These are phyloP conservation scores for Carallia pectinifolia DNA, from an alignment of 345 rosid genomes.

Conservation along the genomic window DNA sequence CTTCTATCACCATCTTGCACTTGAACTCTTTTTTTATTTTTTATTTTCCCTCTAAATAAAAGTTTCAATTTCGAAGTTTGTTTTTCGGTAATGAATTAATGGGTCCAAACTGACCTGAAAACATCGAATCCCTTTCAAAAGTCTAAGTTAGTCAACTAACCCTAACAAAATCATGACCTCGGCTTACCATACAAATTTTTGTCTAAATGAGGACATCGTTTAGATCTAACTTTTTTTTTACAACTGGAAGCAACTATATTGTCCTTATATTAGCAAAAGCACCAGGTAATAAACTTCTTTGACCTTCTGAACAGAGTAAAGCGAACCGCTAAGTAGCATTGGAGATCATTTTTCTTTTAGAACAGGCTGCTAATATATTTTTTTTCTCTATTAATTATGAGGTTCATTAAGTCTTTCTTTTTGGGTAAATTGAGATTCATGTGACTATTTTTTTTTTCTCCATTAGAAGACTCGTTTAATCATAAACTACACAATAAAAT, in stretches of 20 bases:
- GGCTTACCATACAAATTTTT: slow-evolving; percentile 30
- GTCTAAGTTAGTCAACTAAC: slow-evolving; percentile 35
- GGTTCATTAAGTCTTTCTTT: too few relatives aligned
- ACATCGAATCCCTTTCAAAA: neutral
- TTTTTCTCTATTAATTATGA: too few relatives aligned
- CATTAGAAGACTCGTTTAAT: too few relatives aligned
- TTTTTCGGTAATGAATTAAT: neutral
- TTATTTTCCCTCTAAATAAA: too few relatives aligned
- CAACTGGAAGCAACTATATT: slow-evolving; percentile 35
- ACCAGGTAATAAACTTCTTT: neutral
- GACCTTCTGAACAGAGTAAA: slow-evolving; percentile 4
- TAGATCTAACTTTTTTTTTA: slow-evolving; percentile 3
- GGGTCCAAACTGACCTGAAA: slow-evolving; percentile 20
- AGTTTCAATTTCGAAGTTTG: too few relatives aligned
- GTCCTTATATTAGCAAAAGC: neutral
- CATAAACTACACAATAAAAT: too few relatives aligned
- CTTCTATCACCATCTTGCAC: too few relatives aligned
- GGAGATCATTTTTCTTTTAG: too few relatives aligned
- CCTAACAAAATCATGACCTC: slow-evolving; percentile 29
- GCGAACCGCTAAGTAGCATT: neutral
- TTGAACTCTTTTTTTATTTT: too few relatives aligned
- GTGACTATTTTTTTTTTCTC: too few relatives aligned
- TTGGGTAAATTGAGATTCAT: too few relatives aligned
- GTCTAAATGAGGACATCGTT: slow-evolving; percentile 21
- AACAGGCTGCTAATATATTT: too few relatives aligned